Evolutionary conservation across 2,329 filamentous ascomycete species (phyloP).

Genomic region (Aspergillus fumigatus): DNA sequence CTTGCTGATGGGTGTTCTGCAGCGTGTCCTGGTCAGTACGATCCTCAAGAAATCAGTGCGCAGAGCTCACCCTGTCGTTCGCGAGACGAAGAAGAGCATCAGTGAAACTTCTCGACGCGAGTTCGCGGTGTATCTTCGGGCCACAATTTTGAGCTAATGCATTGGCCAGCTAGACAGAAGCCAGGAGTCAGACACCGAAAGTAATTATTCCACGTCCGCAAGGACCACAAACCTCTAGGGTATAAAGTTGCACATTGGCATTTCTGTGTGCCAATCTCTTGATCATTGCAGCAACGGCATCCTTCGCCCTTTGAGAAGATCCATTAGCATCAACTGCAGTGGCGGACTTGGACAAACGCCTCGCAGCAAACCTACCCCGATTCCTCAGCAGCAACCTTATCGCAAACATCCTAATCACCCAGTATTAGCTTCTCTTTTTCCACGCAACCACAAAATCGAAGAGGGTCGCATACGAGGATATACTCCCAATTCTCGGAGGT

Average conservation of each 20-base stretch:
- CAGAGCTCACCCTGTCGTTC: slow-evolving; percentile 62
- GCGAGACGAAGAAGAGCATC: slow-evolving; percentile 88
- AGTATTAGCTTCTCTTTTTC: slow-evolving; percentile 12
- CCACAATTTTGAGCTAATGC: slow-evolving; percentile 90
- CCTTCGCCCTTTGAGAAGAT: slow-evolving; percentile 56
- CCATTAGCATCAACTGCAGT: slow-evolving; percentile 10
- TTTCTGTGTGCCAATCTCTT: slow-evolving; percentile 89
- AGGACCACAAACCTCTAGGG: slow-evolving; percentile 61
- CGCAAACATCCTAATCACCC: slow-evolving; percentile 52
- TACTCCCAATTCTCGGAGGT: slow-evolving; percentile 78
- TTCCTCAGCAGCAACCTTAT: slow-evolving; percentile 52
- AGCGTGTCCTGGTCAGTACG: slow-evolving; percentile 4
- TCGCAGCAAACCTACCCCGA: slow-evolving; percentile 33
- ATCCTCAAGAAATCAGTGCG: background rate
- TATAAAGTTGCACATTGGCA: slow-evolving; percentile 93
- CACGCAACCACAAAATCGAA: background rate
- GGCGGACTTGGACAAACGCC: background rate
- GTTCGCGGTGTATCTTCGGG: slow-evolving; percentile 77
- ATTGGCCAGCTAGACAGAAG: slow-evolving; percentile 66
- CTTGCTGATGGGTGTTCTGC: slow-evolving; percentile 86
- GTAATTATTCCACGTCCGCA: background rate
- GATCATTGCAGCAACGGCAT: slow-evolving; percentile 84
- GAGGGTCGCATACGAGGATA: slow-evolving; percentile 49
- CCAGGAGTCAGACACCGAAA: slow-evolving; percentile 1
- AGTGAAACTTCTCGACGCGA: slow-evolving; percentile 88